phyloP scores from a whole-genome alignment of 2,329 filamentous ascomycete genomes.

The Fusarium nelsonii region DNA sequence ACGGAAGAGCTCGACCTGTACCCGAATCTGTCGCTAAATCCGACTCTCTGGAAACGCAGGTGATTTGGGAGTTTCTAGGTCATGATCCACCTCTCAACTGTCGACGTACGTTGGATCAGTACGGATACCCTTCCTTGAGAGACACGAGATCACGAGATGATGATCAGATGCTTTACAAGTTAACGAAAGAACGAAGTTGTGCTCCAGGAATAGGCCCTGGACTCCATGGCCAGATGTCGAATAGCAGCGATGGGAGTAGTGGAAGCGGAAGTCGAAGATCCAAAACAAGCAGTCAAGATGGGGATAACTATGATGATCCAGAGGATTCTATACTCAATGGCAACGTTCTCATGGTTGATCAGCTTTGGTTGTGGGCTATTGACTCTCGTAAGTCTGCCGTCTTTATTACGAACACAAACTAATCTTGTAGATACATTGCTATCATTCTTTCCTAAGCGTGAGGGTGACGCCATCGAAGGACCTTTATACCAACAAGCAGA shows the following conservation, averaged over 20 bases:
- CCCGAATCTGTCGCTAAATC: slow-evolving; percentile 66
- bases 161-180: slow-evolving; percentile 76
- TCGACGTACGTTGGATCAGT: slow-evolving; percentile 73
- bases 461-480: slow-evolving; percentile 66
- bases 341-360: slow-evolving; percentile 75
- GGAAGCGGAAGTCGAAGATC: slow-evolving; percentile 45
- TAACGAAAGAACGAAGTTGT: slow-evolving; percentile 64
- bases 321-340: slow-evolving; percentile 62
- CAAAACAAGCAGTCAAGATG: slow-evolving; percentile 49
- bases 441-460: slow-evolving; percentile 68
- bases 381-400: slow-evolving; percentile 59
- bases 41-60: slow-evolving; percentile 67
- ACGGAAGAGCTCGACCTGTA: slow-evolving; percentile 68
- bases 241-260: slow-evolving; percentile 45
- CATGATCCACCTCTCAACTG: slow-evolving; percentile 72
- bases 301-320: slow-evolving; percentile 50
- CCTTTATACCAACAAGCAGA: slow-evolving; percentile 71
- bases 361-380: slow-evolving; percentile 73
- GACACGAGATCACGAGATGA: slow-evolving; percentile 72
- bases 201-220: slow-evolving; percentile 39
- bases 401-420: background rate
- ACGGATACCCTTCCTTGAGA: slow-evolving; percentile 70
- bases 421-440: slow-evolving; percentile 59
- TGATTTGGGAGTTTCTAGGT: slow-evolving; percentile 73
- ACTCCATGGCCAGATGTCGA: slow-evolving; percentile 50